Evolutionary conservation across 345 rosid species (phyloP), one percentile per base, ranked within the genome.

Genomic region (Ceriops tagal): DNA sequence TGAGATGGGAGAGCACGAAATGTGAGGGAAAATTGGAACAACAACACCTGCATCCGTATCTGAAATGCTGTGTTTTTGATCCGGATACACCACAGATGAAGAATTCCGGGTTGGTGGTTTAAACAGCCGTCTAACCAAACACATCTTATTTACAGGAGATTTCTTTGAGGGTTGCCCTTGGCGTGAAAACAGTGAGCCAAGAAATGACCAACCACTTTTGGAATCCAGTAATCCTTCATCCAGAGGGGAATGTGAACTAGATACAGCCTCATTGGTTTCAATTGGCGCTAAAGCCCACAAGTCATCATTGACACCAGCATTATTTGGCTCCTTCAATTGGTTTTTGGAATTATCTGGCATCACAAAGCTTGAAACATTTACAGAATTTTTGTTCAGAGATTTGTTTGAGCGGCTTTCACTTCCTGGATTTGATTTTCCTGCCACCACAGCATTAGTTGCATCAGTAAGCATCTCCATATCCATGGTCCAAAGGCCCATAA

Each of bases 141-240:
- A 66, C 61, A 70, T 77, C 81, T 70, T 86, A 79, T 85, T 89
- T 13, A 66, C 80, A 62, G 75, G 76, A 75, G 80, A 69, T 80
- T 73, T 88, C 71, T 81, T 76, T 43, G 71, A 22, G 43, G 57
- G 77, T 19, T 66, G 81, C 43, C 69, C 69, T 71, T 78, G 83
- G 66, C 65, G 49, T 55, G 74, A 32, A 64, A 91, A 61, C 62
- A 80, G 21, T 67, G 83, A 69, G 22, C 84, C 83, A 61, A 91
- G 82, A 39, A 88, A 63, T 57, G 74, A 75, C 98, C 98, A 91
- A 55, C 96, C 80, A 18, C 73, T 79, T 79, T 75, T 90, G 32
- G 75, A 51, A 55, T 58, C 64, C 2, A 61, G 32, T 15, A 21
- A 65, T 77, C 73, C 71, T 67, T 19, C 62, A 32, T 69, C 62